phyloP scores from a whole-genome alignment of 306 rosid species.

The Vigna unguiculata region DNA sequence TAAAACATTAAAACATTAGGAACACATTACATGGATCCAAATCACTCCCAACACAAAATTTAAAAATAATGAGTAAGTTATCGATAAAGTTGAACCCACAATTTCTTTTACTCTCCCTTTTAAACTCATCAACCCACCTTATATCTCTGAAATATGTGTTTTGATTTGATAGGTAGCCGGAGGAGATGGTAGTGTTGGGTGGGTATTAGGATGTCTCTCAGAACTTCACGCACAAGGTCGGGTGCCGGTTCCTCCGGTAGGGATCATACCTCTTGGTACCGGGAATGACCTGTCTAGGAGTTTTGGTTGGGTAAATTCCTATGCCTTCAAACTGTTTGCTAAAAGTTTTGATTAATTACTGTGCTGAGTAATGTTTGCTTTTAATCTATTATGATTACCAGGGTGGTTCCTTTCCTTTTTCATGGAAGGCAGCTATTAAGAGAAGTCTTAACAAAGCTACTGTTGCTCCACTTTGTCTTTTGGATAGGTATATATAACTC shows the following conservation, averaged over 20 bases:
- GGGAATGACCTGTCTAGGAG: conserved; percentile 95
- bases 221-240: conserved; percentile 63
- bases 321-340: conserved; percentile 3
- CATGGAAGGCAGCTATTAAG: conserved; percentile 88
- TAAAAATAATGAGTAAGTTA: too few relatives aligned
- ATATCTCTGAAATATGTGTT: too few relatives aligned
- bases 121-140: too few relatives aligned
- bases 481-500: conserved; percentile 73
- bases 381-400: conserved; percentile 47
- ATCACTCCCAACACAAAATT: too few relatives aligned
- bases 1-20: too few relatives aligned
- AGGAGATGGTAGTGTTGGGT: conserved; percentile 98
- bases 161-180: conserved; percentile 87
- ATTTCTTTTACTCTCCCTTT: too few relatives aligned
- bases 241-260: conserved; percentile 86
- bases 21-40: too few relatives aligned
- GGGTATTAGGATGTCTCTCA: conserved; percentile 91
- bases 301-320: conserved; percentile 88
- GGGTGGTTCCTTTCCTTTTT: conserved; percentile 98
- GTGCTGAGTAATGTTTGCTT: conserved; percentile 23
- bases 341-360: conserved; percentile 26
- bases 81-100: too few relatives aligned
- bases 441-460: conserved; percentile 74
- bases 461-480: conserved; percentile 64
- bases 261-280: conserved; percentile 91